phyloP scores from a whole-genome alignment of 257 asterid genomes.

The Primulina tabacum region DNA sequence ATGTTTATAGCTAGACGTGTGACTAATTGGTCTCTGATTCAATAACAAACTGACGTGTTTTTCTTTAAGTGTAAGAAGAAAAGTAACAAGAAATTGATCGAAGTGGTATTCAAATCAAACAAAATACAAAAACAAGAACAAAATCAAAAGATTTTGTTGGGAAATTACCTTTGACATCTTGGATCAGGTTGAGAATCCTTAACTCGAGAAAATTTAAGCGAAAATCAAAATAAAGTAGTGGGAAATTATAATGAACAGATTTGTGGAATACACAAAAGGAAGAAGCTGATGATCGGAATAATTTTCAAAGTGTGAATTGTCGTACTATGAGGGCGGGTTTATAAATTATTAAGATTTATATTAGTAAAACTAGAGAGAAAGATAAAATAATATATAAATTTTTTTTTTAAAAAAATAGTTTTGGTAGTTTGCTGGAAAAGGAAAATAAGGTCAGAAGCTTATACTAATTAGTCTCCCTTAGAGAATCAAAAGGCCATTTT shows the following conservation, averaged over 20 bases:
- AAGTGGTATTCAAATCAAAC: neutral
- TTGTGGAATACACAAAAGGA: neutral
- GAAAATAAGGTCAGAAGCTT: neutral
- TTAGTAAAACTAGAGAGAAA: neutral
- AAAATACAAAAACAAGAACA: neutral
- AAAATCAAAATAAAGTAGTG: neutral
- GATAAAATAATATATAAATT: no score
- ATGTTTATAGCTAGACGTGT: no score
- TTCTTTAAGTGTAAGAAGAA: no score
- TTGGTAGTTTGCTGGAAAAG: neutral
- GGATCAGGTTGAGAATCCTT: neutral
- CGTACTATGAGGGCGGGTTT: neutral
- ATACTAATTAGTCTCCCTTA: conserved; percentile 1
- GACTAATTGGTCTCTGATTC: no score
- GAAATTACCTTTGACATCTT: neutral
- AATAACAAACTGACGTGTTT: no score
- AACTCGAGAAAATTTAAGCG: neutral
- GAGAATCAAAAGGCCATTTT: conserved; percentile 5
- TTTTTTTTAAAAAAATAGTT: neutral
- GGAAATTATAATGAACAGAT: neutral
- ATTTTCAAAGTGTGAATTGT: neutral
- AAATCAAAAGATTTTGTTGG: neutral
- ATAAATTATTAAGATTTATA: no score
- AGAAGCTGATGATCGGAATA: neutral
- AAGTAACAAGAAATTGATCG: no score